Conservation (phyloP, 495 filamentous ascomycete genomes). For the Neurospora terricola region DNA sequence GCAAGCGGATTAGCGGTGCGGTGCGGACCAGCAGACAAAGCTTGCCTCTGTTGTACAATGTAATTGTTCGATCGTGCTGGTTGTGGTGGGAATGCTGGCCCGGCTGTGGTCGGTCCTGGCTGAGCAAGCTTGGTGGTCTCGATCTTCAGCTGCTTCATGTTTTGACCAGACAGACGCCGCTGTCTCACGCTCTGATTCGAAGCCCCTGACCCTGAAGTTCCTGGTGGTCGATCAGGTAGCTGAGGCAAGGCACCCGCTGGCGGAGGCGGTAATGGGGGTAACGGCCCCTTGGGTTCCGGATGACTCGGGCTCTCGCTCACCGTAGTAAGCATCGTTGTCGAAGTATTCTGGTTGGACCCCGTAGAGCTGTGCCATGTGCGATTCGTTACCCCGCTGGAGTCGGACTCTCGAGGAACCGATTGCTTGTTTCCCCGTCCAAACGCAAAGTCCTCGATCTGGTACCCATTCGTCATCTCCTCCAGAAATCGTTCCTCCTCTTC, state of each 20-base stretch:
- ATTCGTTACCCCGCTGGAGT: conserved; percentile 74
- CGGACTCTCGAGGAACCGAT: conserved; percentile 75
- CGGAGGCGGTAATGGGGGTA: conserved; percentile 33
- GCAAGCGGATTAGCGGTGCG: conserved; percentile 18
- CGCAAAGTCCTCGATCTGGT: conserved; percentile 79
- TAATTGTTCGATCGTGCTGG: conserved; percentile 29
- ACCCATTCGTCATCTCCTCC: conserved; percentile 86
- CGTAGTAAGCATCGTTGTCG: conserved; percentile 62
- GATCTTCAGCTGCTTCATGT: conserved; percentile 76
- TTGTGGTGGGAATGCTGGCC: conserved; percentile 33
- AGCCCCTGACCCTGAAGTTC: conserved; percentile 15
- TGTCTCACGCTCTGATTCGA: conserved; percentile 55
- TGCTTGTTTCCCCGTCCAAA: conserved; percentile 66
- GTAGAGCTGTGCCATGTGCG: conserved; percentile 83
- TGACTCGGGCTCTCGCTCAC: conserved; percentile 52
- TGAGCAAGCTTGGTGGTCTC: conserved; percentile 52
- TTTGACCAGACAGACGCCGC: conserved; percentile 71
- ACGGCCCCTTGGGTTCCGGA: conserved; percentile 18
- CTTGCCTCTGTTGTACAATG: conserved; percentile 37
- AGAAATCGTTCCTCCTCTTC: conserved; percentile 86
- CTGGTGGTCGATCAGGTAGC: conserved; percentile 20
- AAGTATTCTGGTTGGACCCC: conserved; percentile 66
- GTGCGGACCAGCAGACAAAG: conserved; percentile 30
- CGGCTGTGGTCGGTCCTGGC: conserved; percentile 27
- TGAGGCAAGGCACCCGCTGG: conserved; percentile 23